phyloP scores from a whole-genome alignment of 208 protist genomes.

The Leishmania tropica region DNA sequence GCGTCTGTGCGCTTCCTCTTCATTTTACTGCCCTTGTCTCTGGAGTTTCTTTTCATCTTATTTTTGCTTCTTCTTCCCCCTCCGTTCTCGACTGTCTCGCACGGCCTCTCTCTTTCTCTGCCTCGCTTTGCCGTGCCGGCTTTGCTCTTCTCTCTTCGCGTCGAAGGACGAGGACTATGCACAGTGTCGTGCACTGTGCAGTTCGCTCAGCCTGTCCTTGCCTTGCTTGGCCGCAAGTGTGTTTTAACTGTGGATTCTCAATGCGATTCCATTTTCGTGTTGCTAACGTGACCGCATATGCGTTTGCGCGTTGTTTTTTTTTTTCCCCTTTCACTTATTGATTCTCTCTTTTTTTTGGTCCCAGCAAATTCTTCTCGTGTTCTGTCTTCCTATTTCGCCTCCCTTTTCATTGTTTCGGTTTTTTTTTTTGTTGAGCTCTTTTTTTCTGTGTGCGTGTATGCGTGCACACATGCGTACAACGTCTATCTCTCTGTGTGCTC shows the following conservation, averaged over 20 bases:
- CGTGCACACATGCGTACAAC: not conserved
- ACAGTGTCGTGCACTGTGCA: not conserved
- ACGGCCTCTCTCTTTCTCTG: not conserved
- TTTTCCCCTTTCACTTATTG: not conserved
- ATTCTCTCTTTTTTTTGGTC: not conserved
- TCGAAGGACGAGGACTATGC: not conserved
- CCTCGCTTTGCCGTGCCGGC: not conserved
- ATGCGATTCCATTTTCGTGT: not conserved
- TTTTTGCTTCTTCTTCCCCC: not conserved
- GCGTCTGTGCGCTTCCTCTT: not conserved
- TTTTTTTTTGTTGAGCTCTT: not conserved
- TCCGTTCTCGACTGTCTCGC: not conserved
- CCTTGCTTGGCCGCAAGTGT: not conserved
- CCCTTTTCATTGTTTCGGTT: not conserved
- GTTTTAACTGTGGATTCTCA: not conserved
- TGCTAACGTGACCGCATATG: not conserved
- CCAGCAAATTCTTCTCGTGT: not conserved
- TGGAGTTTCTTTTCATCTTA: constrained; percentile 5
- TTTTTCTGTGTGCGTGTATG: not conserved
- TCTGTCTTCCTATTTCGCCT: not conserved
- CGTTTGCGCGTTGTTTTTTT: not conserved
- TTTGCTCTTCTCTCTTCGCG: not conserved
- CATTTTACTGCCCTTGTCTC: not conserved
- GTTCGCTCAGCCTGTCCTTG: not conserved
- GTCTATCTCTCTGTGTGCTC: not conserved